Evolutionary conservation across 768 basidiomycete genomes (phyloP), one percentile per base, ranked within the genome.

Genomic region (Paxillus rubicundulus): DNA sequence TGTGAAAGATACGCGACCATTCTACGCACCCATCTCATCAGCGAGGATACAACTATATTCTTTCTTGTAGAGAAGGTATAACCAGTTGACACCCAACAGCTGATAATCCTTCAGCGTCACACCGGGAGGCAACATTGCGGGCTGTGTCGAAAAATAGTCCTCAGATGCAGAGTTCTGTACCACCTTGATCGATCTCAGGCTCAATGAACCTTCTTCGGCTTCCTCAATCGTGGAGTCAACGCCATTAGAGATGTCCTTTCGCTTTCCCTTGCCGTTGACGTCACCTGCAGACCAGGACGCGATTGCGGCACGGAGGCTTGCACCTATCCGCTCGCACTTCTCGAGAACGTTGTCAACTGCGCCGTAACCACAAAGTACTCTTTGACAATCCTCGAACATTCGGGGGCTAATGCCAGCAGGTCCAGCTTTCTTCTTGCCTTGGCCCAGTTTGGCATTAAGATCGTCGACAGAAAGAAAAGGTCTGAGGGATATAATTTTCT

Each of bases 51-150:
- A 98, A 57, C 92, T 95, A 46, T 89, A 78, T 53, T 81, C 80
- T 61, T 82, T 84, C 52, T 77, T 78, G 69, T 93, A 94, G 47
- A 98, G 74, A 18, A 98, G 72, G 70, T 92, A 85, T 57, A 99
- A 75, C 97, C 97, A 99, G 68, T 98, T 99, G 49, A 99, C 80
- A n/a, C 97, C 97, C 52, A 98, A 78, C 53, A 98, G 75, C 70
- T 99, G 96, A 69, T 99, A 99, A 60, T 96, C 95, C 75, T 99
- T 99, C 62, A 99, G 75, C 61, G 75, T 77, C 53, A 95, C 84
- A 42, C 79, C 80, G 28, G 83, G 72, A 38, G 81, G 76, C 9
- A 97, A 71, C 28, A 81, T 68, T 12, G 78, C 70, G 9, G 97
- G 97, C 61, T 97, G 94, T 34, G 72, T 69, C 41, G 81, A 74